These are phyloP conservation scores for Beauveria sp. DNA, from an alignment of 2,329 filamentous ascomycete genomes.

Conservation along the genomic window DNA sequence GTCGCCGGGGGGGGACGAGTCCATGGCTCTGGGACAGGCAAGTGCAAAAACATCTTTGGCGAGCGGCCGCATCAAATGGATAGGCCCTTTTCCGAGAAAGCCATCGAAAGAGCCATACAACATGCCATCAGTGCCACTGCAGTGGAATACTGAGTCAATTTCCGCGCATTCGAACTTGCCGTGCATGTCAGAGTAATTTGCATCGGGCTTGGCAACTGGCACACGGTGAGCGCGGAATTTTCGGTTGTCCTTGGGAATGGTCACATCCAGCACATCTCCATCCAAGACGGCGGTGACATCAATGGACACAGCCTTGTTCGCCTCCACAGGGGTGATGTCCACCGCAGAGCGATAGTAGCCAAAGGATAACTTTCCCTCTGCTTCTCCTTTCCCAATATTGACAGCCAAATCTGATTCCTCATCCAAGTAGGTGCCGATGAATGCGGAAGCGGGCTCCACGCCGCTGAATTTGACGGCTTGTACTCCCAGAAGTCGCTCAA, in stretches of 20 bases:
- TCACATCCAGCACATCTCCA: conserved; percentile 21
- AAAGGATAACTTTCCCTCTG: conserved; percentile 20
- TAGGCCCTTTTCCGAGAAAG: conserved; percentile 31
- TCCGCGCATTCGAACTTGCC: conserved; percentile 30
- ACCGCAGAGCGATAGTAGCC: conserved; percentile 22
- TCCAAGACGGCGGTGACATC: conserved; percentile 22
- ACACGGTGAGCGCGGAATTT: conserved; percentile 5
- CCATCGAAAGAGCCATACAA: conserved; percentile 36
- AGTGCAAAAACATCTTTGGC: conserved; percentile 32
- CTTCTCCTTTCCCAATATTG: conserved; percentile 18
- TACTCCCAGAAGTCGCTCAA: conserved; percentile 23
- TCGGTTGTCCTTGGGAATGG: conserved; percentile 19
- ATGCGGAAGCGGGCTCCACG: conserved; percentile 16
- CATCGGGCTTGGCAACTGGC: background rate
- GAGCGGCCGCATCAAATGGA: conserved; percentile 28
- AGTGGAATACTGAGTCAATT: conserved; percentile 28
- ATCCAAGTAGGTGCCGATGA: conserved; percentile 32
- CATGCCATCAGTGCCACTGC: conserved; percentile 25
- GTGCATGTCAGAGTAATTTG: conserved; percentile 20
- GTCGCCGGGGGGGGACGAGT: conserved; percentile 33
- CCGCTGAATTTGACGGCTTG: conserved; percentile 14
- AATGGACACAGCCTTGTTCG: conserved; percentile 16
- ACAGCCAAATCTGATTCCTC: conserved; percentile 26
- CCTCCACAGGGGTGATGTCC: conserved; percentile 17
- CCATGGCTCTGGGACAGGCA: conserved; percentile 30